Base-by-base conservation (phyloP, 768 basidiomycete genomes). In the Floccularia luteovirens region DNA sequence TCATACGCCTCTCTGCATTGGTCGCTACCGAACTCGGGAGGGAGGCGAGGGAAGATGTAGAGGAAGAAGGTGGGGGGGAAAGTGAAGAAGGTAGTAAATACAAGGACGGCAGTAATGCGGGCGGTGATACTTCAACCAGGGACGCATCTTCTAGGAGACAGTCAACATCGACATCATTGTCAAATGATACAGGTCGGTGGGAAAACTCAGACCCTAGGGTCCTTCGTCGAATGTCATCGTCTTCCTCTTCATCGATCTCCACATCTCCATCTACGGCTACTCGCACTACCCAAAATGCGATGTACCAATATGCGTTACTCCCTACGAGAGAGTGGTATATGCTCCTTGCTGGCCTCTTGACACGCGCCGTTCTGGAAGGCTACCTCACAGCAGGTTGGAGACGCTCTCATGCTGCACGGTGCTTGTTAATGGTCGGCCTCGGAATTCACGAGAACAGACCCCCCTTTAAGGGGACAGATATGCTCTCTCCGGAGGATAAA, bases 271-370 rank as follows among this genome's bases (percentile, higher is more conserved):
- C 32, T 7, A 8, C 7, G 32, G 8, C 7, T 17, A 7, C 8
- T 8, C 32, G 32, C 8, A 12, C 7, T 8, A 8, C 8, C 16
- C 20, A 8, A 8, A 14, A 8, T 8, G n/a, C 32, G 8, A 14
- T 19, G 8, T 34, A 8, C 6, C 32, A 34, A 17, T 17, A 34
- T 17, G n/a, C 82, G 0, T 57, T 86, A 24, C 66, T 69, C 2
- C 89, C 89, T 0, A 81, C 86, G 20, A 62, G 74, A 19, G 77
- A 79, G 47, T 92, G 90, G 90, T 92, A 90, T 57, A 69, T 82
- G 60, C 69, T 93, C 10, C 67, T 90, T 12, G 75, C 76, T 0
- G 80, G 84, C 1, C 63, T 93, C 17, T 64, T 90, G 21, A 88
- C 88, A 4, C 75, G 89, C n/a, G 87, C 87, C 0, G 83, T 79